Percentiles rank a stretch among this genome's conserved stretches.
Conservation (phyloP, 176 grass and related monocot species). For the Lolium perenne region DNA sequence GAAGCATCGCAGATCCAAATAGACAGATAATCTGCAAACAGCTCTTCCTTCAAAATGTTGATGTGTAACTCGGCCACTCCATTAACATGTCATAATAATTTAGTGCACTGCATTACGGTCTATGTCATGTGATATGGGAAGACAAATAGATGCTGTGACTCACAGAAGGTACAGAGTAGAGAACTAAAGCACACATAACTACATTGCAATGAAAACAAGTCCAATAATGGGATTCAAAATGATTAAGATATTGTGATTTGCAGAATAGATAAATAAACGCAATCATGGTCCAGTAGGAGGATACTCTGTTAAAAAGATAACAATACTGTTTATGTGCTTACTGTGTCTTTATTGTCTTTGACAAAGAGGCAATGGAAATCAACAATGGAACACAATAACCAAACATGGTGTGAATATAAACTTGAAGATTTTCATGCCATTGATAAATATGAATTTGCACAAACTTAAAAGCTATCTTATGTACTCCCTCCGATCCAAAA, state of each 20-base stretch:
- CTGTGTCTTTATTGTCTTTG: neutral
- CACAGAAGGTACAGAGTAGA: slow-evolving; percentile 21
- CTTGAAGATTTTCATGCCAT: neutral
- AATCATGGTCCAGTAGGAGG: neutral
- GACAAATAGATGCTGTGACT: slow-evolving; percentile 35
- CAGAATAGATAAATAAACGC: neutral
- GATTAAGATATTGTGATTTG: slow-evolving; percentile 1
- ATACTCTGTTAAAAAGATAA: neutral
- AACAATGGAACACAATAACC: neutral
- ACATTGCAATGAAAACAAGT: slow-evolving; percentile 2
- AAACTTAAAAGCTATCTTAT: slow-evolving; percentile 3
- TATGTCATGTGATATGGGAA: slow-evolving; percentile 24
- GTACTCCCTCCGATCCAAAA: neutral
- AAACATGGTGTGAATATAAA: neutral
- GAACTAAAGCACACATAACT: neutral
- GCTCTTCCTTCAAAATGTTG: slow-evolving; percentile 76
- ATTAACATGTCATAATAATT: slow-evolving; percentile 69
- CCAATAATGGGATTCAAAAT: slow-evolving; percentile 1
- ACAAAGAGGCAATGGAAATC: neutral
- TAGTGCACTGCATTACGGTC: slow-evolving; percentile 37
- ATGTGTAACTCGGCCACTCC: slow-evolving; percentile 85
- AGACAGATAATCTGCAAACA: slow-evolving; percentile 70
- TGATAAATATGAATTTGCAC: slow-evolving; percentile 18
- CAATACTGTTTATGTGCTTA: neutral
- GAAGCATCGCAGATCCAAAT: slow-evolving; percentile 42